Evolutionary conservation across 176 grass and related monocot species (phyloP).

Genomic region (Oryza meridionalis): DNA sequence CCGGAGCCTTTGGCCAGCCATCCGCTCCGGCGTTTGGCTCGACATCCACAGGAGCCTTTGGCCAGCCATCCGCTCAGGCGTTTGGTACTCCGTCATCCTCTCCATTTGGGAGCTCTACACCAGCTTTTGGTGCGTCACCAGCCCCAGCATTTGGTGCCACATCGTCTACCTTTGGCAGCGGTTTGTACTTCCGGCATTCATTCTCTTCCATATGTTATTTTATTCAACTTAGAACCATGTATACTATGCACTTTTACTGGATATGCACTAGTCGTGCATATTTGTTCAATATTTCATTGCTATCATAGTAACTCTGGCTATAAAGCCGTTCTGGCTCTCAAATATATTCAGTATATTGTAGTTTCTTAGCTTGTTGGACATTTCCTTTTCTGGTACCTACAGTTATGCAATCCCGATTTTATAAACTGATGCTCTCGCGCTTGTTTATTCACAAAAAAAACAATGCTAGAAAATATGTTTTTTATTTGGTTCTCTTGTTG

Average conservation of each 20-base stretch:
- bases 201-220: neutral
- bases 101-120: constrained; percentile 46
- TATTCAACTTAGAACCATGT: constrained; percentile 12
- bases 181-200: constrained; percentile 33
- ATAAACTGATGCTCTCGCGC: neutral
- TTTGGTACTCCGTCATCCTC: constrained; percentile 57
- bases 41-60: constrained; percentile 48
- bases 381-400: neutral
- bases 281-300: neutral
- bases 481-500: constrained; percentile 12
- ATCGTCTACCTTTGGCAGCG: constrained; percentile 60
- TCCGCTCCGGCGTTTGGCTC: constrained; percentile 49
- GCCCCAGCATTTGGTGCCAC: constrained; percentile 51
- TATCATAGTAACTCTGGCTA: neutral
- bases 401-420: neutral
- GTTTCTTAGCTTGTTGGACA: neutral
- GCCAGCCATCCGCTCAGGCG: constrained; percentile 46
- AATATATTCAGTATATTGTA: neutral
- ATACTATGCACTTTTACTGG: constrained; percentile 18
- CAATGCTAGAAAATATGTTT: neutral
- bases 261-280: neutral
- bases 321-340: neutral
- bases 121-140: constrained; percentile 46
- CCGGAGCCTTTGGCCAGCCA: constrained; percentile 54
- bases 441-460: neutral